These are phyloP conservation scores for Rossbeevera mucosa DNA, from an alignment of 768 basidiomycete species.

Conservation along the genomic window DNA sequence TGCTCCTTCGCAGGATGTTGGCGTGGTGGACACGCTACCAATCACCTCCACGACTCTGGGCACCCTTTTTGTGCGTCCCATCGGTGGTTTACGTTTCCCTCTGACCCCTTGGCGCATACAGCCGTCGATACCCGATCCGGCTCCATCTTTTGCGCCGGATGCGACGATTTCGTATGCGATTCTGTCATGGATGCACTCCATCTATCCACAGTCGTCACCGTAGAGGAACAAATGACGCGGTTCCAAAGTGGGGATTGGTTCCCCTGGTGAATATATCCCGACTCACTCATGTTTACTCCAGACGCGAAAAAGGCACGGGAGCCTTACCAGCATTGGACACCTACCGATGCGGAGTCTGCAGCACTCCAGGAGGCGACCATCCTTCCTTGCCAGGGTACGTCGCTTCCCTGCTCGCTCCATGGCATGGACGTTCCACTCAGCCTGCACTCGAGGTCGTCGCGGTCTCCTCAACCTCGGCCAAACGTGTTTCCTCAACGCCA, in stretches of 20 bases:
- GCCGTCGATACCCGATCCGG: constrained; percentile 74
- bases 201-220: constrained; percentile 40
- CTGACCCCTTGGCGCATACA: constrained; percentile 26
- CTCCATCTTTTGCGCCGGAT: constrained; percentile 66
- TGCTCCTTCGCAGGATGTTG: constrained; percentile 72
- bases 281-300: constrained; percentile 6
- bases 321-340: constrained; percentile 48
- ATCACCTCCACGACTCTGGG: constrained; percentile 51
- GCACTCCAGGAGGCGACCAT: constrained; percentile 46
- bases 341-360: constrained; percentile 36
- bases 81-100: background rate
- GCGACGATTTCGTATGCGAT: constrained; percentile 73
- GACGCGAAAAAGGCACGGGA: constrained; percentile 42
- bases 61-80: constrained; percentile 63
- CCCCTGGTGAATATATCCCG: background rate
- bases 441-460: constrained; percentile 52
- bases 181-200: constrained; percentile 45
- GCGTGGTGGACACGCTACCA: constrained; percentile 50
- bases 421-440: background rate
- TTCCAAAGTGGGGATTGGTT: constrained; percentile 40
- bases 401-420: background rate
- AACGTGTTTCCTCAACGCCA: constrained; percentile 91
- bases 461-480: constrained; percentile 86
- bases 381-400: constrained; percentile 70
- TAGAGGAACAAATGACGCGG: constrained; percentile 59